Evolutionary conservation across 441 rosid genomes (phyloP), one percentile per base, ranked within the genome.

Genomic region (Croton laevigatus): DNA sequence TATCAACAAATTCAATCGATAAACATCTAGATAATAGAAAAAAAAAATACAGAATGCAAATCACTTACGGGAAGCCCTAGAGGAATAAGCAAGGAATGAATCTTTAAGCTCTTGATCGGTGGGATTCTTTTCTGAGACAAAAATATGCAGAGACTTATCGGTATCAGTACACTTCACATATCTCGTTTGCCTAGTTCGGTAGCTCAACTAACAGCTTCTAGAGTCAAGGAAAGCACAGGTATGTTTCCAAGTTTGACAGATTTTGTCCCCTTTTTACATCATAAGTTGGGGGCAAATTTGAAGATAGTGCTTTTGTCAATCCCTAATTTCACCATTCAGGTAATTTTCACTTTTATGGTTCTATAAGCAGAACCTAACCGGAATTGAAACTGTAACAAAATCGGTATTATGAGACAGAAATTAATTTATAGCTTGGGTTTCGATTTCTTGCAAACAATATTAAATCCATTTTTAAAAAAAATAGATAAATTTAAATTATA

Each of bases 31-130:
- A 62, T 7, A 53, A 1, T 19, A 53, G 20, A 37, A 48, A 49
- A 36, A 34, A 13, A 44, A 61, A 13, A 42, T 20, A 0, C 11
- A 19, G 2, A 42, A 44, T 17, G 45, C 46, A 37, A 67, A 70
- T 73, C 69, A 74, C 85, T 81, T 34, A 87, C 88, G 77, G 81
- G 75, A 74, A 74, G 75, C 65, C 73, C 82, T 70, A 66, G 78
- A 67, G 19, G 81, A 72, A 62, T 68, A 76, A 59, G 49, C 34
- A 54, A 54, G n/a, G 44, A 37, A 34, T 58, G 23, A 69, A 67
- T 66, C 62, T 48, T 40, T 23, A 22, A 60, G 66, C 20, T 65
- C 20, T 42, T 44, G 66, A 53, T 70, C 16, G 44, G 22, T 44
- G 44, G n/a, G 27, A 52, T 6, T 57, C 8, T 34, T n/a, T 52